Base-by-base conservation (phyloP, 768 basidiomycete genomes). In the Zangia roseola region DNA sequence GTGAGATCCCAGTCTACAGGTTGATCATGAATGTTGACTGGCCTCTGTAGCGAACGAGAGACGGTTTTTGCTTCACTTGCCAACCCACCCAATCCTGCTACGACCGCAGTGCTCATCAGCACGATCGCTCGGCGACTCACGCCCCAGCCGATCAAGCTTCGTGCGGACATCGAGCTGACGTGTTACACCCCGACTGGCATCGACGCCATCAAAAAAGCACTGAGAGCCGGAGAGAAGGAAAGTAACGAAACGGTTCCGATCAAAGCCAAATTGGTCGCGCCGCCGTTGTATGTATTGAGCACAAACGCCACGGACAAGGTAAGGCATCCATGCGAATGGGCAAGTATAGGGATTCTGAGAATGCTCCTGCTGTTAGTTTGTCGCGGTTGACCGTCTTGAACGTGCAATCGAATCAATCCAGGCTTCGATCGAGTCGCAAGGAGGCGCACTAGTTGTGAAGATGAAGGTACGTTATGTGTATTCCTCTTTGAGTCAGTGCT, bases 221-320 rank as follows among this genome's bases (percentile, higher is more conserved):
- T 98, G 30, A 79, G 81, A 36, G 90, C 89, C 4, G 95, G 95
- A 25, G 97, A 97, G 67, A 82, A 79, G 43, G 82, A 89, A 54
- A 91, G 90, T 69, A 93, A 78, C 16, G 90, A 93, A 49, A 81
- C 86, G 0, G 92, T 99, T 0, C 95, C 94, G 0, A 97, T 99
- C 74, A 97, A 95, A 71, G 94, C 97, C 20, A 91, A 94, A 65
- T 77, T 99, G 20, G 94, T 98, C 36, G 95, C 95, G 0, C 97
- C 97, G 8, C 95, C 95, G 23, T 67, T 99, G 33, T 99, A 98
- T 59, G 95, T 99, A 21, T 76, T 99, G 44, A 92, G 88, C 57
- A 94, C 92, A 24, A 98, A 97, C 55, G 88, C 92, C 12, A 98
- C 95, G 6, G 97, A 99, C 71, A 99, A 98, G 81, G 86, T 84